Evolutionary conservation across 768 basidiomycete species (phyloP), one percentile per base, ranked within the genome.

Genomic region (Russula abietina): DNA sequence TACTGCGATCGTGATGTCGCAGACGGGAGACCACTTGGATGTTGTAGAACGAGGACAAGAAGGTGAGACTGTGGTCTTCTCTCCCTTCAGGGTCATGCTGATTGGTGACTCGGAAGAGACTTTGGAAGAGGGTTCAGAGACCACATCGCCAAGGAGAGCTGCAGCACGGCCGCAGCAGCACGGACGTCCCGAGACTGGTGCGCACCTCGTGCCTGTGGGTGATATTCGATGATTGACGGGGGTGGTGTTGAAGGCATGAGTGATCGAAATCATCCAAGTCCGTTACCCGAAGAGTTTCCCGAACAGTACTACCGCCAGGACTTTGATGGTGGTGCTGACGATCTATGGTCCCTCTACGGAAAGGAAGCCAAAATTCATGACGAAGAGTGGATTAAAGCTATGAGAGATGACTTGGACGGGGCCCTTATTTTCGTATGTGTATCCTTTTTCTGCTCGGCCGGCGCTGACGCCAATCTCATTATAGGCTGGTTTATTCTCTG

Each of bases 401-500:
- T 59, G 52, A 46, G 32, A 54, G 52, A 14, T 1, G 59, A 60
- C 9, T 46, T 60, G 41, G 36, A 54, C 10, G 22, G 3, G 22
- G 24, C 39, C 16, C 53, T 54, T 24, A 24, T 54, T n/a, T 54
- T 38, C 4, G 53, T 54, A 39, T 12, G 36, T n/a, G 57, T 49
- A 3, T 71, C 46, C 17, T 26, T 39, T 3, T 16, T 10, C n/a
- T 24, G 22, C 36, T 39, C 16, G 24, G 1, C 14, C 28, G 9
- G 49, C 8, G 17, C 30, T 38, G 16, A 54, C 53, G n/a, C 10
- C 24, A 26, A 11, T 17, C 24, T 26, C 16, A 17, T 12, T 26
- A 24, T 14, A 65, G 63, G 55, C 64, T 41, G 64, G 64, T 36
- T 51, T 65, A 28, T 61, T 65, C 51, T 65, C 64, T 28, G 64